Conservation (phyloP, 305 asterid genomes). For the Solanum chacoense region DNA sequence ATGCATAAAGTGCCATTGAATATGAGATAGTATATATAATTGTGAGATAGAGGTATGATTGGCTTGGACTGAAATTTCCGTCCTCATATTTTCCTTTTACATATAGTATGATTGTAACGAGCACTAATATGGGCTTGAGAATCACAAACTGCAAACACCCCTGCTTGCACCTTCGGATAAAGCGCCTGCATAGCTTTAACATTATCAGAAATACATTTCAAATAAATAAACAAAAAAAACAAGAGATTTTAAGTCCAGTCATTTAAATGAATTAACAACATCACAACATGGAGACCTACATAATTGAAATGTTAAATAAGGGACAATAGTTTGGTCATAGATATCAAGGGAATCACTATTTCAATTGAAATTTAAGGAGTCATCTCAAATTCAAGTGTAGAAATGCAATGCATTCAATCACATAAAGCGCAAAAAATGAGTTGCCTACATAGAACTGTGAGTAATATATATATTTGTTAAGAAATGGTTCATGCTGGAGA, state of each 20-base stretch:
- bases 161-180: slow-evolving; percentile 93
- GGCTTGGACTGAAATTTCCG: slow-evolving; percentile 79
- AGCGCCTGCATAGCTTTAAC: slow-evolving; percentile 61
- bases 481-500: background rate
- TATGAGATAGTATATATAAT: slow-evolving; percentile 89
- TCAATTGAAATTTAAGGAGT: background rate
- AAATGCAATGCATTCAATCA: background rate
- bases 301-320: background rate
- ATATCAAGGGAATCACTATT: background rate
- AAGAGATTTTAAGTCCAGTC: slow-evolving; percentile 5
- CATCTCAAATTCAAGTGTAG: background rate
- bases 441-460: background rate
- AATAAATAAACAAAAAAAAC: slow-evolving; percentile 5
- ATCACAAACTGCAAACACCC: slow-evolving; percentile 97
- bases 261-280: background rate
- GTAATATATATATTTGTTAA: background rate
- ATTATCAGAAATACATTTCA: slow-evolving; percentile 7
- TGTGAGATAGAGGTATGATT: slow-evolving; percentile 92
- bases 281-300: background rate
- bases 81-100: slow-evolving; percentile 87
- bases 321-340: background rate
- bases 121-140: slow-evolving; percentile 84
- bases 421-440: background rate
- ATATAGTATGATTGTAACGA: slow-evolving; percentile 65
- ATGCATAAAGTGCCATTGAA: slow-evolving; percentile 86